Conservation (phyloP, 768 basidiomycete genomes). For the Flagelloscypha sp. region DNA sequence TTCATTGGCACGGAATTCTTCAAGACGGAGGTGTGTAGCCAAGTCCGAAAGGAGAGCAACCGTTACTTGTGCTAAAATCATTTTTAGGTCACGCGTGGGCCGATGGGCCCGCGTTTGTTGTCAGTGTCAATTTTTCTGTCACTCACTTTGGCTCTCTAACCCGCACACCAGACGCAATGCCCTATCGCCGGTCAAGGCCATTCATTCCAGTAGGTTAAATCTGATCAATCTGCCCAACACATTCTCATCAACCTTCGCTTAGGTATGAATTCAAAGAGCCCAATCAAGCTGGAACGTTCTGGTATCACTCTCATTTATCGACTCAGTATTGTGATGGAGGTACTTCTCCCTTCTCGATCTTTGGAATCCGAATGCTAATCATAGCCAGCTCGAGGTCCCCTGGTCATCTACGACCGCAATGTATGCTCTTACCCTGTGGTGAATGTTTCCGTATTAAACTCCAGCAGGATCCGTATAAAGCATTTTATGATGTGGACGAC, state of each 20-base stretch:
- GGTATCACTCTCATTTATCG: conserved; percentile 17
- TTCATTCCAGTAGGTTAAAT: conserved; percentile 21
- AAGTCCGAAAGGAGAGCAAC: no score
- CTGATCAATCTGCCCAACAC: no score
- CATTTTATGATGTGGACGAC: conserved; percentile 40
- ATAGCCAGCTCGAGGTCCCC: no score
- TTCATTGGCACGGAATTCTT: conserved; percentile 17
- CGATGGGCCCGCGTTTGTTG: conserved; percentile 18
- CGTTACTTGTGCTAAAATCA: no score
- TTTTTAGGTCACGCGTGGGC: no score
- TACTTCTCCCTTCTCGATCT: conserved; percentile 7
- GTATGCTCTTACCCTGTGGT: no score
- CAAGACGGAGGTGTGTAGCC: conserved; percentile 14
- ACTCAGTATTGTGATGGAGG: conserved; percentile 14
- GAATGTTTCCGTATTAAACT: no score
- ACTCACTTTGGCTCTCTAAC: no score
- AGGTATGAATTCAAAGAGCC: conserved; percentile 23
- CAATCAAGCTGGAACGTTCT: conserved; percentile 29
- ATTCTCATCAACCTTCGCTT: no score
- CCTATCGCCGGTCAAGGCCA: conserved; percentile 20
- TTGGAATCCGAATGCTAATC: no score
- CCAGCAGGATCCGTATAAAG: conserved; percentile 25
- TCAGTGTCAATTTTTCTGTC: no score
- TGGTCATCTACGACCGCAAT: conserved; percentile 14
- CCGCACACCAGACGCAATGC: conserved; percentile 18